Evolutionary conservation across 1,139 yeast genomes (phyloP).

Genomic region (Scheffersomyces segobiensis): DNA sequence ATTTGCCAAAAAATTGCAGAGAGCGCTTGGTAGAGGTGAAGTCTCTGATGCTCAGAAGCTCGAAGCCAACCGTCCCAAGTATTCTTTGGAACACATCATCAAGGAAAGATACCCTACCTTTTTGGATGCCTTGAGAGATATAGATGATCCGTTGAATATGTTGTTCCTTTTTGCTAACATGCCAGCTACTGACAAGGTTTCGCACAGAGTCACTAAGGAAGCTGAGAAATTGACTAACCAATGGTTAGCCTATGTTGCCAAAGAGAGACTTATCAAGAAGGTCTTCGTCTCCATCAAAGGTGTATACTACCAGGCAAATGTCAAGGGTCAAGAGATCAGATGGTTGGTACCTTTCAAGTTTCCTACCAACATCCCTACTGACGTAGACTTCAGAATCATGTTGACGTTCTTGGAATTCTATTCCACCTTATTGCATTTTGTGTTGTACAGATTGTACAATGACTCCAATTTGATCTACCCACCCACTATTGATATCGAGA

Average conservation of each 20-base stretch:
- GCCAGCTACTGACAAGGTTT: constrained; percentile 89
- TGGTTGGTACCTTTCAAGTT: constrained; percentile 98
- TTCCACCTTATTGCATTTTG: constrained; percentile 87
- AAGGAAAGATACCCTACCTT: constrained; percentile 96
- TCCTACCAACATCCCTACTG: constrained; percentile 92
- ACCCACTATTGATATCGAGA: constrained; percentile 73
- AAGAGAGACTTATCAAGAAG: constrained; percentile 77
- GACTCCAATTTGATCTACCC: constrained; percentile 89
- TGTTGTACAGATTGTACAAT: constrained; percentile 77
- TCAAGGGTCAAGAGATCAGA: constrained; percentile 88
- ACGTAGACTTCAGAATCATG: constrained; percentile 96
- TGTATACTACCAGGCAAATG: constrained; percentile 88
- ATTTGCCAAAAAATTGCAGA: constrained; percentile 85
- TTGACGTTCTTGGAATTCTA: constrained; percentile 93
- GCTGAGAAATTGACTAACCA: constrained; percentile 88
- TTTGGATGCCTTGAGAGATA: constrained; percentile 85
- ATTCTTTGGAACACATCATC: constrained; percentile 84
- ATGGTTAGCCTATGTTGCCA: constrained; percentile 93
- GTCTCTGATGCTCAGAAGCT: constrained; percentile 83
- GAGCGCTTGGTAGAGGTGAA: constrained; percentile 91
- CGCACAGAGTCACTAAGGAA: constrained; percentile 77
- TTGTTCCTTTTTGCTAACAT: constrained; percentile 87
- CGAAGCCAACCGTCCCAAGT: constrained; percentile 78
- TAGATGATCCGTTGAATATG: constrained; percentile 96
- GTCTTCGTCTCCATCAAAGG: constrained; percentile 97